Percentiles rank a stretch among this genome's conserved stretches.
These are phyloP conservation scores for Annulohypoxylon maeteangense DNA, from an alignment of 495 filamentous ascomycete genomes.

Conservation along the genomic window DNA sequence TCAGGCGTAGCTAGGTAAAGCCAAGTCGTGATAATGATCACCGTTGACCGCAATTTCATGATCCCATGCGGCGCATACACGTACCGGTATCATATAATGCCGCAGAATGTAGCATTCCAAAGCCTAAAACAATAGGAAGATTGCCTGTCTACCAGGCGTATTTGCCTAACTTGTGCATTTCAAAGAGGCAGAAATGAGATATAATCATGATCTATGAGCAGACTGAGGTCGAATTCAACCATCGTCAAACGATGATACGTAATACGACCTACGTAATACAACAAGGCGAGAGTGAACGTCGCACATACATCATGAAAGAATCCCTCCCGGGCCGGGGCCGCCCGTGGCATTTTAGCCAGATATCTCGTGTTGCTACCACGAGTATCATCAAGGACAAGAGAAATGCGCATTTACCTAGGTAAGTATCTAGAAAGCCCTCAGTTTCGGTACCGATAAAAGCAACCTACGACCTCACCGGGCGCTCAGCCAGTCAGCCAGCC, in stretches of 20 bases:
- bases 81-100: neutral
- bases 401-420: neutral
- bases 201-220: neutral
- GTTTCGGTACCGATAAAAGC: constrained; percentile 17
- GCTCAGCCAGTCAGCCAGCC: neutral
- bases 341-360: constrained; percentile 28
- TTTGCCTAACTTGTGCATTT: neutral
- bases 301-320: constrained; percentile 16
- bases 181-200: neutral
- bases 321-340: constrained; percentile 25
- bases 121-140: neutral
- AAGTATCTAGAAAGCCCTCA: no score
- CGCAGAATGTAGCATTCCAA: neutral
- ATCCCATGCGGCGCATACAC: neutral
- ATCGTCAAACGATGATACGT: constrained; percentile 5
- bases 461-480: neutral
- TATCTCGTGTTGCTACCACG: constrained; percentile 10
- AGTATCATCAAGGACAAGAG: constrained; percentile 9
- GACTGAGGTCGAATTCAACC: neutral
- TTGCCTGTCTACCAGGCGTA: no score
- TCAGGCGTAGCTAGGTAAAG: neutral
- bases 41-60: constrained; percentile 1
- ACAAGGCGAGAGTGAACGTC: neutral
- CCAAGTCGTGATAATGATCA: neutral
- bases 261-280: constrained; percentile 2